A percentile compares a stretch with the other conserved stretches of the same genome.
Evolutionary conservation across 176 grass and related monocot genomes (phyloP).

Genomic region (Oryza officinalis): DNA sequence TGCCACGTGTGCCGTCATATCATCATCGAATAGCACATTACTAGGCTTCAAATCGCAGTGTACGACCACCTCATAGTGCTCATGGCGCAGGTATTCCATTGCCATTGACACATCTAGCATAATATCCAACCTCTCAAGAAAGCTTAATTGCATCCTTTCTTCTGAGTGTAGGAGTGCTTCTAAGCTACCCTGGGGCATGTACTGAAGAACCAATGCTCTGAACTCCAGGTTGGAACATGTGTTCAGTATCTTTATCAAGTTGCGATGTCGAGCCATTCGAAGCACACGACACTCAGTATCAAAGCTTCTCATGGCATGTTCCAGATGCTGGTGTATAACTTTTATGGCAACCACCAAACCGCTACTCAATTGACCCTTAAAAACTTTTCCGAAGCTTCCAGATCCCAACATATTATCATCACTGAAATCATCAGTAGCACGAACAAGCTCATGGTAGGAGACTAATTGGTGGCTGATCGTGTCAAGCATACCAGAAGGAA

Average conservation of each 20-base stretch:
- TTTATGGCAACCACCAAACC: neutral
- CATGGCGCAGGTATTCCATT: neutral
- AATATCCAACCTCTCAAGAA: neutral
- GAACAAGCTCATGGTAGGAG: neutral
- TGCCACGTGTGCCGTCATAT: neutral
- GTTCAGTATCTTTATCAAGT: neutral
- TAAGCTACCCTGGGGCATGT: slow-evolving; percentile 1
- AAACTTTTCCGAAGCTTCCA: neutral
- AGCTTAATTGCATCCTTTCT: neutral
- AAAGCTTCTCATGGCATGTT: neutral
- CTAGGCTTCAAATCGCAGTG: neutral
- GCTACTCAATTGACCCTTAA: neutral
- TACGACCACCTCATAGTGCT: neutral
- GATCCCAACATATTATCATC: neutral
- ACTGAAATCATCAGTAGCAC: neutral
- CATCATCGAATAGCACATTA: neutral
- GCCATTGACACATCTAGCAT: neutral
- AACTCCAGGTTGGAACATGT: neutral
- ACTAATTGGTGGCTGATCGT: neutral
- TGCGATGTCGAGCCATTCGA: neutral
- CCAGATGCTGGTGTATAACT: neutral
- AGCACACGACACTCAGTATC: neutral
- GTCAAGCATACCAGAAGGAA: neutral
- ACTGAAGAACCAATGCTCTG: neutral
- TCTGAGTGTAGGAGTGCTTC: neutral